Conservation (phyloP, 768 basidiomycete genomes). For the Hygrophorus russula region DNA sequence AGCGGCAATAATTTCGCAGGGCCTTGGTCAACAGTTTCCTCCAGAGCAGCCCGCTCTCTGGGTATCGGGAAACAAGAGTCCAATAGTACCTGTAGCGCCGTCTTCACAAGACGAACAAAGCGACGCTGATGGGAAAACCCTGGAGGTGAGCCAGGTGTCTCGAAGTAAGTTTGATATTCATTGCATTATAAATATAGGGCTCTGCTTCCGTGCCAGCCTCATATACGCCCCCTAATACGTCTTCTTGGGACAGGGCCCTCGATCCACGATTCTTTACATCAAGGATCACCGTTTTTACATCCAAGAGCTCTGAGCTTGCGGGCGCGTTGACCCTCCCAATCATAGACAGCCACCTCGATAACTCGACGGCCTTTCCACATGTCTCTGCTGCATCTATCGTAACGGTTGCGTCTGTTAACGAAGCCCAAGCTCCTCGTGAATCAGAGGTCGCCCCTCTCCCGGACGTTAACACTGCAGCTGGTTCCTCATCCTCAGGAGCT, state of each 20-base stretch:
- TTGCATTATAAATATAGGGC: background rate
- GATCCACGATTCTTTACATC: background rate
- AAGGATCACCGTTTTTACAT: slow-evolving; percentile 16
- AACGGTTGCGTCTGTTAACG: background rate
- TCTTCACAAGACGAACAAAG: too few species aligned
- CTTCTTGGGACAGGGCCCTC: background rate
- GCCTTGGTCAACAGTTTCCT: background rate
- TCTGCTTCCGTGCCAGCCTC: background rate
- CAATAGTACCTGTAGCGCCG: too few species aligned
- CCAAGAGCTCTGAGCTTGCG: slow-evolving; percentile 33
- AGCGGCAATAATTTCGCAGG: slow-evolving; percentile 17
- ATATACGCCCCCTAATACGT: background rate
- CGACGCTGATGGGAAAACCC: too few species aligned
- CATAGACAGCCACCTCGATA: slow-evolving; percentile 3
- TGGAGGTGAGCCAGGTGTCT: too few species aligned
- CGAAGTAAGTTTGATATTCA: too few species aligned
- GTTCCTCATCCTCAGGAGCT: background rate
- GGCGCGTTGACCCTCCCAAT: slow-evolving; percentile 32
- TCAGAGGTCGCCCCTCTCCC: background rate
- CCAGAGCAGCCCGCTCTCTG: background rate
- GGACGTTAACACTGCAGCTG: slow-evolving; percentile 1
- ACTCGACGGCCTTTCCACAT: slow-evolving; percentile 4
- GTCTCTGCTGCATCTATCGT: background rate
- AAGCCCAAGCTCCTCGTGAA: background rate
- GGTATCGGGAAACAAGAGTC: background rate